Evolutionary conservation across 805 yeast genomes (phyloP), one percentile per base, ranked within the genome.

Genomic region (Cyberlindnera mycetangii): DNA sequence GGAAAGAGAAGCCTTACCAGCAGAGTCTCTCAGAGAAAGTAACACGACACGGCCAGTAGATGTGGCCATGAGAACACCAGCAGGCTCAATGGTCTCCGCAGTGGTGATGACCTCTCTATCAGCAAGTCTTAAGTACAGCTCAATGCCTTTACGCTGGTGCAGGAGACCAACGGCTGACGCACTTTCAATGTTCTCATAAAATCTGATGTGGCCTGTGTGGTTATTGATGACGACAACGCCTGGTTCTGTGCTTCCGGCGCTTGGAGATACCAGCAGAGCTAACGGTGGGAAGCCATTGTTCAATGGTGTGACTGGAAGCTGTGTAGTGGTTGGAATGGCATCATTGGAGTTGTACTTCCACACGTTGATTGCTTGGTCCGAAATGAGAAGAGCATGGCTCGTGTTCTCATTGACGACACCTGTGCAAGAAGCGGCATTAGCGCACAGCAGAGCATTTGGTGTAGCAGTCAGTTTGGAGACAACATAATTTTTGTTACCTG

Each of bases 11-110:
- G 86, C 80, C 54, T 79, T 82, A 25, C 95, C 92, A 28, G 76
- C 70, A 37, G 77, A 70, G 61, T 89, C 93, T 49, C 84, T 75
- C 25, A 89, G 66, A 0, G 82, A 69, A 2, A 88, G 57, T 34
- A 86, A 68, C 6, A 83, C 60, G 34, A 83, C 77, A 48, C 90
- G 70, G 19, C 88, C 88, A 49, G 76, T 67, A 4, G 85, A 77
- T 0, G 97, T 88, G 7, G 89, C 76, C 8, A 84, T 57, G 0
- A 83, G 70, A 5, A 88, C 69, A 2, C 96, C 96, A 1, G 85
- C 79, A 0, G 93, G 90, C 51, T 81, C 88, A 10, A 83, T 71
- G 48, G 76, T 76, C 43, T 79, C 77, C 1, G 83, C 74, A 31
- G 71, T 54, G 1, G 79, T 75, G 15, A 89, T 68, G 24, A 61